Base-by-base conservation (phyloP, 805 yeast species). In the Suhomyces emberorum region DNA sequence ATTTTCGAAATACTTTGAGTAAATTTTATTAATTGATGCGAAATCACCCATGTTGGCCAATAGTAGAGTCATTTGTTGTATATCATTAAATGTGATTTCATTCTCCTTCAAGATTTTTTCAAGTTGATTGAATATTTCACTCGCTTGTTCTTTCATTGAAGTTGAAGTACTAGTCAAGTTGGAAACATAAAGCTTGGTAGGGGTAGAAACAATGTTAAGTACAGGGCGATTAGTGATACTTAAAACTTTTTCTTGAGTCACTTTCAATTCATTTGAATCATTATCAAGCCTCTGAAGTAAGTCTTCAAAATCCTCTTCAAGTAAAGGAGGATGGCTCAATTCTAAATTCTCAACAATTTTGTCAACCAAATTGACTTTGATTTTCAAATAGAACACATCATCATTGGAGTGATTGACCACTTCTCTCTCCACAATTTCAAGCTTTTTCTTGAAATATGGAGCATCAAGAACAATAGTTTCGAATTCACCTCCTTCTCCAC, bases 401-500 rank as follows among this genome's bases (percentile, higher is more conserved):
- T 78, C 88, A 35, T 65, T 70, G 1, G 80, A 62, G 42, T 72
- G 79, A 14, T 69, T 55, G 1, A 76, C 60, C 1, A 73, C 55
- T 19, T 65, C 52, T 11, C 54, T 55, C 2, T 69, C 62, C 1
- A 48, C 55, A 12, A 83, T 59, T 7, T 59, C 63, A 29, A 82
- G 55, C 35, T 56, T 63, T 25, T 76, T 79, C 21, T 62, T 63
- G 63, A 91, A 93, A 42, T 87, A 81, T 0, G 96, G 95, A 1
- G 95, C 87, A 58, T 93, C 96, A 19, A 93, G 66, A 2, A 91
- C 98, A 47, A 91, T 65, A 0, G 96, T 83, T 57, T 93, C 99
- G 59, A 88, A 93, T 59, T 93, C 99, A 1, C 99, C 99, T 22
- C 99, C 99, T 66, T 93, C 99, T 10, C 99, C 99, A 64, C 98